phyloP scores from a whole-genome alignment of 2,329 filamentous ascomycete species.

The Venturia oleaginea region DNA sequence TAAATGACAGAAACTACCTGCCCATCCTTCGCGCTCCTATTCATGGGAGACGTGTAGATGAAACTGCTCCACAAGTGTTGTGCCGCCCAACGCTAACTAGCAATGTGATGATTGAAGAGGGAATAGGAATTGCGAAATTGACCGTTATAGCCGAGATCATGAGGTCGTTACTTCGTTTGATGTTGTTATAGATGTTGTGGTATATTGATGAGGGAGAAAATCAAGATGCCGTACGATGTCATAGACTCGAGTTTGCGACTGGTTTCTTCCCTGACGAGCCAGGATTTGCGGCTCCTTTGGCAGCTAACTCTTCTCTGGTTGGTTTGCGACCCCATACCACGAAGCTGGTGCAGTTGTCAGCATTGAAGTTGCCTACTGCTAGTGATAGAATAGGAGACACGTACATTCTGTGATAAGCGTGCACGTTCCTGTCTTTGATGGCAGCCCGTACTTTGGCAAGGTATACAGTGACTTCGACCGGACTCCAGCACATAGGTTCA shows the following conservation, averaged over 20 bases:
- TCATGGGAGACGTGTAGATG: background rate
- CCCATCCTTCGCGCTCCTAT: background rate
- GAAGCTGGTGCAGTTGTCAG: slow-evolving; percentile 5
- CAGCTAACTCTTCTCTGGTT: background rate
- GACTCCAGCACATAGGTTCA: slow-evolving; percentile 33
- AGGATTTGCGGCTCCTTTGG: background rate
- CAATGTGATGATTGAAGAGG: no score
- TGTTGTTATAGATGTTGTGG: background rate
- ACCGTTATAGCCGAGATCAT: background rate
- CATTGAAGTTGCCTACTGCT: background rate
- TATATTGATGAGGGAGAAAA: background rate
- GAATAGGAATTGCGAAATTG: background rate
- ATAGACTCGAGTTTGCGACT: background rate
- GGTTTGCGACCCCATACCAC: slow-evolving; percentile 15
- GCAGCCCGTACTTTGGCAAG: slow-evolving; percentile 35
- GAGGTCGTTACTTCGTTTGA: background rate
- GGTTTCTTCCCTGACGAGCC: background rate
- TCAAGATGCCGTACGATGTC: background rate
- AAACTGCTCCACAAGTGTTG: background rate
- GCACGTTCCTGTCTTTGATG: slow-evolving; percentile 29
- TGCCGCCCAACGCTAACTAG: background rate
- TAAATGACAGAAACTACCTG: background rate
- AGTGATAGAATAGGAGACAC: slow-evolving; percentile 15
- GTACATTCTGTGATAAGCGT: slow-evolving; percentile 36
- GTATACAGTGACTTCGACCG: slow-evolving; percentile 36